phyloP scores from a whole-genome alignment of 345 rosid species.

The Cardamine occulta region DNA sequence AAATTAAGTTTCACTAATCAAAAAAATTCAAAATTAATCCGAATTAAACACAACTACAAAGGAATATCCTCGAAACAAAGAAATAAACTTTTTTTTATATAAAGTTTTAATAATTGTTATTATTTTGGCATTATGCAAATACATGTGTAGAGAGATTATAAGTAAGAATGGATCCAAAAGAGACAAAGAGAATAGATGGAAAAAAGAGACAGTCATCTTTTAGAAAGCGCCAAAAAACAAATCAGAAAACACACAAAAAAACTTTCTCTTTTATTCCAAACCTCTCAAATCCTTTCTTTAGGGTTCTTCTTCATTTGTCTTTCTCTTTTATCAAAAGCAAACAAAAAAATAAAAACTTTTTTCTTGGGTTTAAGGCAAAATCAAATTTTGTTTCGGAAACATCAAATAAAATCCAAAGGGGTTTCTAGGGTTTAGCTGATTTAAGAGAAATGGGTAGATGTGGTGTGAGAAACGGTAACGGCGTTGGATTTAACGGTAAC shows the following conservation, averaged over 20 bases:
- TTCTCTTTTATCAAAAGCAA: background rate
- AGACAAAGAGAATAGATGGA: slow-evolving; percentile 49
- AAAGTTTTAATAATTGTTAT: background rate
- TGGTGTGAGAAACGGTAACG: slow-evolving; percentile 53
- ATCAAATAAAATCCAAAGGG: too few relatives aligned
- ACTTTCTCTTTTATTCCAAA: slow-evolving; percentile 35
- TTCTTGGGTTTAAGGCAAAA: background rate
- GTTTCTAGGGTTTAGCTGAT: slow-evolving; percentile 18
- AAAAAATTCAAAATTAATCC: too few relatives aligned
- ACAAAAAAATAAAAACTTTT: background rate
- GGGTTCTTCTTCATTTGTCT: slow-evolving; percentile 28
- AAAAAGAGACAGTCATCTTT: slow-evolving; percentile 42
- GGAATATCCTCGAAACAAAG: slow-evolving; percentile 26
- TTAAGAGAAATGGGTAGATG: slow-evolving; percentile 61
- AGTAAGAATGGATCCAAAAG: slow-evolving; percentile 39
- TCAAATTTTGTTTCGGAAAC: background rate
- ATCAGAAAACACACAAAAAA: slow-evolving; percentile 23
- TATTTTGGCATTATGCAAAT: slow-evolving; percentile 11
- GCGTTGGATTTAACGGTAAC: slow-evolving; percentile 28
- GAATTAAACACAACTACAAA: slow-evolving; percentile 6
- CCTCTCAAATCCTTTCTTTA: slow-evolving; percentile 26
- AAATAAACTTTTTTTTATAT: slow-evolving; percentile 1
- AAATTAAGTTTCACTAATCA: background rate
- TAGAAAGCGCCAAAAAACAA: slow-evolving; percentile 35
- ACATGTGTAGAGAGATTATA: slow-evolving; percentile 21